Evolutionary conservation across 805 yeast species (phyloP), one percentile per base, ranked within the genome.

Genomic region (Metschnikowia lochheadii): DNA sequence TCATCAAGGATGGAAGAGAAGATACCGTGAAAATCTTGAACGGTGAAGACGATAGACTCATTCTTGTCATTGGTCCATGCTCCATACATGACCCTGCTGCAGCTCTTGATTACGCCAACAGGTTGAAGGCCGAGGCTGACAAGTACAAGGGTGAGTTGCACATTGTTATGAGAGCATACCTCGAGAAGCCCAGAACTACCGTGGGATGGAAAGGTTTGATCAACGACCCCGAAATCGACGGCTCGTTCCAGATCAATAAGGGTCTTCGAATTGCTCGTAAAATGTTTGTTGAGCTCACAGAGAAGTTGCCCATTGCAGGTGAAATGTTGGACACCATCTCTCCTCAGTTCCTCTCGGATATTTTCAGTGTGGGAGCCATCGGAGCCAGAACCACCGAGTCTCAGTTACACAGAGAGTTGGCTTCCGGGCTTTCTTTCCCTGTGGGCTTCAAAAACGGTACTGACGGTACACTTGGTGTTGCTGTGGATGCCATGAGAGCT

Each of bases 321-420:
- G 99, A 92, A 74, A 94, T 92, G 99, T 82, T 92, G 70, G 99
- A 92, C 70, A 94, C 98, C 54, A 92, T 92, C 56, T 88, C 96
- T 33, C 99, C 99, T 17, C 99, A 92, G 78, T 92, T 80, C 79
- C 79, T 92, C 59, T 84, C 92, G 23, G 99, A 94, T 69, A 78
- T 91, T 61, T 79, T 92, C 58, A 86, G 96, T 33, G 83, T 92
- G 59, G 99, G 99, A 64, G 99, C 99, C 53, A 91, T 92, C 72
- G 99, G 99, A 66, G 99, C 99, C 50, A 85, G 99, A 77, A 92
- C 99, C 52, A 92, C 99, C 44, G 99, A 92, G 75, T 92, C 97
- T 40, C 99, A 92, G 72, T 81, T 92, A 54, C 99, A 92, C 76
- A 85, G 99, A 73, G 99, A 92, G 74, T 82, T 92, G 62, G 96